Conservation (phyloP, 495 filamentous ascomycete species). For the Neurospora sp. region DNA sequence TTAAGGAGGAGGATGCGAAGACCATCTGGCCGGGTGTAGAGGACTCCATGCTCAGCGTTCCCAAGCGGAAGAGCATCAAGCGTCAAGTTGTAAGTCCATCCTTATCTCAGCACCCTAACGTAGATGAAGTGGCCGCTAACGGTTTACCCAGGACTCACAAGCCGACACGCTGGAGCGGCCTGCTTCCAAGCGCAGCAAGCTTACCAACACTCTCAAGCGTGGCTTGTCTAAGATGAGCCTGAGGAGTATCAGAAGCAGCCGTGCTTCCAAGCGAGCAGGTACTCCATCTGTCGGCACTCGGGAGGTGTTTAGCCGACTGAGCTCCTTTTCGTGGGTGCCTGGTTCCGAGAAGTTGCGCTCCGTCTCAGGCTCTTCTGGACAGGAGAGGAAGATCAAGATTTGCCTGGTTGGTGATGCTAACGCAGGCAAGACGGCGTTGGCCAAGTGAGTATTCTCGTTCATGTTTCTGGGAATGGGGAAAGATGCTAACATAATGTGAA, state of each 20-base stretch:
- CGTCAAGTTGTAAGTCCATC: not conserved
- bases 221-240: constrained; percentile 1
- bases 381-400: constrained; percentile 10
- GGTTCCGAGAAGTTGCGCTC: not conserved
- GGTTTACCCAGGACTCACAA: not conserved
- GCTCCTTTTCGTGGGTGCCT: not conserved
- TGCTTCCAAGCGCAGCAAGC: constrained; percentile 6
- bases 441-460: not conserved
- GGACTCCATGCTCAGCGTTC: not conserved
- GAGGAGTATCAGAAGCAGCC: not conserved
- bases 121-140: not conserved
- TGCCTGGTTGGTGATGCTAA: constrained; percentile 11
- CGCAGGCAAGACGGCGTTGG: constrained; percentile 15
- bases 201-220: constrained; percentile 1
- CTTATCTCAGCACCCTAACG: not conserved
- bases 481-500: not conserved
- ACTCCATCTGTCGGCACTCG: not conserved
- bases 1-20: not conserved
- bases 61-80: not conserved
- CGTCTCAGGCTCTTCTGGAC: not conserved
- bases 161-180: not conserved
- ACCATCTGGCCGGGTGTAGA: not conserved
- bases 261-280: not conserved
- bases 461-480: not conserved
- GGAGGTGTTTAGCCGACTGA: constrained; percentile 3